phyloP scores from a whole-genome alignment of 2,329 filamentous ascomycete genomes.

The Talaromyces verruculosus region DNA sequence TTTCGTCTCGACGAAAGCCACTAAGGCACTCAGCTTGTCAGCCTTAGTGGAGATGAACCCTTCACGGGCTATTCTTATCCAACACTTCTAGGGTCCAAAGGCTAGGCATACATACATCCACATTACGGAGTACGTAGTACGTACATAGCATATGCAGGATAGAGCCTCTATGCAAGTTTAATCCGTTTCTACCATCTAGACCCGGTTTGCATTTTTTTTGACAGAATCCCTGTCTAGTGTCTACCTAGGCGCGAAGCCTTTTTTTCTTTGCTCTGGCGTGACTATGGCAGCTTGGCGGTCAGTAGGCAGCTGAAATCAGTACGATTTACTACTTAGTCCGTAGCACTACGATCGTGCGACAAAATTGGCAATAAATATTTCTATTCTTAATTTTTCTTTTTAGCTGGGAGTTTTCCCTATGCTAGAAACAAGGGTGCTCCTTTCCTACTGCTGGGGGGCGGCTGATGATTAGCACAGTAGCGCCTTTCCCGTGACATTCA shows the following conservation, averaged over 20 bases:
- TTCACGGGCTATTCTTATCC: neutral
- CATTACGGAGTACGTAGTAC: neutral
- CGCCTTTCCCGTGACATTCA: constrained; percentile 2
- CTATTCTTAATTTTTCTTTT: neutral
- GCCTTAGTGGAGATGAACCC: neutral
- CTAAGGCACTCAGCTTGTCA: constrained; percentile 4
- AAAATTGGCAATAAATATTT: neutral
- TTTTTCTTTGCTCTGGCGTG: neutral
- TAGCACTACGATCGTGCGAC: neutral
- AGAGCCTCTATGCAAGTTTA: constrained; percentile 4
- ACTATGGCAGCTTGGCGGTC: neutral
- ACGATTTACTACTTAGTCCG: neutral
- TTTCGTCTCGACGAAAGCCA: neutral
- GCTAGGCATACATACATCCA: neutral
- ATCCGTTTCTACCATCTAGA: neutral
- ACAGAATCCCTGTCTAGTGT: neutral
- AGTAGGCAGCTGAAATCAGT: constrained; percentile 10
- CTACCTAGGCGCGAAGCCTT: neutral
- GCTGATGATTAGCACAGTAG: neutral
- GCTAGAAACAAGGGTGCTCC: neutral
- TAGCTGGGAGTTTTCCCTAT: neutral
- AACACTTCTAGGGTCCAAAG: neutral
- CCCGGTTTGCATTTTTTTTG: neutral
- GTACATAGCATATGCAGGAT: neutral
- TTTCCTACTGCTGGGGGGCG: neutral